A percentile compares a stretch with the other conserved stretches of the same genome.
Conservation (phyloP, 768 basidiomycete genomes). For the Basidioascus undulatus region DNA sequence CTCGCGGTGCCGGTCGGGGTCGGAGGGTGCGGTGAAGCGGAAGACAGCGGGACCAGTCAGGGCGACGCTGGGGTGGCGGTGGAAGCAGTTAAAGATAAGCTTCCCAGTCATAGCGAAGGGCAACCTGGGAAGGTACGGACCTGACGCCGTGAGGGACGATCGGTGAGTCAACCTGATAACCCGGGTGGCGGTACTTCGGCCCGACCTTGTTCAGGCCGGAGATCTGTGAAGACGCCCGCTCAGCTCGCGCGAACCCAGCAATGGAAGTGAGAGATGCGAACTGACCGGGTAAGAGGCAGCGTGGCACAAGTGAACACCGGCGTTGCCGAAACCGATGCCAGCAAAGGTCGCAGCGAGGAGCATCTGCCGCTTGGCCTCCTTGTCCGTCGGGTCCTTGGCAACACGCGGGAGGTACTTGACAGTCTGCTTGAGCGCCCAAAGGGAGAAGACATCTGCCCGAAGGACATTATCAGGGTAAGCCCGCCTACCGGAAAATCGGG, state of each 20-base stretch:
- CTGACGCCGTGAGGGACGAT: constrained; percentile 86
- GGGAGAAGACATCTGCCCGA: constrained; percentile 86
- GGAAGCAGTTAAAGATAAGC: neutral
- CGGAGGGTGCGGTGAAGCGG: constrained; percentile 82
- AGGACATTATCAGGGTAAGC: constrained; percentile 14
- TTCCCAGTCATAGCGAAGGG: neutral
- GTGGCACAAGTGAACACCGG: constrained; percentile 29
- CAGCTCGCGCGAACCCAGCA: neutral
- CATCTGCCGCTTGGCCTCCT: constrained; percentile 73
- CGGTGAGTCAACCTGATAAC: constrained; percentile 59
- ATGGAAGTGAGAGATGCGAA: constrained; percentile 12
- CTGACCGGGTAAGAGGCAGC: constrained; percentile 18
- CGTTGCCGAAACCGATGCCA: constrained; percentile 85
- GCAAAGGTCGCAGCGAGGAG: constrained; percentile 81
- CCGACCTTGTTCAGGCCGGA: constrained; percentile 86
- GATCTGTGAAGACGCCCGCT: constrained; percentile 29
- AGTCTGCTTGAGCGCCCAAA: constrained; percentile 70
- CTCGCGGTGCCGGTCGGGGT: constrained; percentile 72
- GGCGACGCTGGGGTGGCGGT: constrained; percentile 28
- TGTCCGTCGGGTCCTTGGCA: constrained; percentile 49
- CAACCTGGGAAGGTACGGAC: constrained; percentile 9
- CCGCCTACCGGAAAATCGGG: neutral
- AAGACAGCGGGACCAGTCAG: constrained; percentile 87
- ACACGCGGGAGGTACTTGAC: constrained; percentile 67
- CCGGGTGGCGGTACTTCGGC: constrained; percentile 73